phyloP scores from a whole-genome alignment of 2,329 filamentous ascomycete species.

The Xylariaceae sp. region DNA sequence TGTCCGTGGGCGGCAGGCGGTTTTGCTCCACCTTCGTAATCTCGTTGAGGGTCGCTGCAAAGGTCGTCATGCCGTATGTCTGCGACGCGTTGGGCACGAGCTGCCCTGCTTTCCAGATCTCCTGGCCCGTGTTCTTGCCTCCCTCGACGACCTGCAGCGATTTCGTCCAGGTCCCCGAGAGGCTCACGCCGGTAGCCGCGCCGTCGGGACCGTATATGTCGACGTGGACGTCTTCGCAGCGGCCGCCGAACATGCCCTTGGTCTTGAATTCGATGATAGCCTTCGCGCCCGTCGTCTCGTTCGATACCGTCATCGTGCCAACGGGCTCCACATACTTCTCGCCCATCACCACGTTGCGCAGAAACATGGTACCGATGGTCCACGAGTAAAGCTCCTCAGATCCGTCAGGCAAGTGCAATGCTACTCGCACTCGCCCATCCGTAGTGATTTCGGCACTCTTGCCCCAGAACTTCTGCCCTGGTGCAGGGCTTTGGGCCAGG shows the following conservation, averaged over 20 bases:
- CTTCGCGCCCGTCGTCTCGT: conserved; percentile 78
- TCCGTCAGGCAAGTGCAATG: conserved; percentile 59
- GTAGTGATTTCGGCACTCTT: conserved; percentile 93
- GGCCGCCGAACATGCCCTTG: conserved; percentile 95
- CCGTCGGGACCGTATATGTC: conserved; percentile 66
- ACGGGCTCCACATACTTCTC: conserved; percentile 98
- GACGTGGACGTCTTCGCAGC: conserved; percentile 81
- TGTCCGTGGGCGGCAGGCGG: conserved; percentile 75
- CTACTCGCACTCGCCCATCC: conserved; percentile 76
- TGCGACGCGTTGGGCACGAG: conserved; percentile 74
- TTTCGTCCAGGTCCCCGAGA: conserved; percentile 81
- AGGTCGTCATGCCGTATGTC: conserved; percentile 82
- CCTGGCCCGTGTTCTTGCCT: conserved; percentile 51
- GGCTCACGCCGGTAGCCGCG: conserved; percentile 56
- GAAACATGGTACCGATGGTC: conserved; percentile 80
- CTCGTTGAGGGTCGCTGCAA: conserved; percentile 83
- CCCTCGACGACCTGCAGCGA: conserved; percentile 61
- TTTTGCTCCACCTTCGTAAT: conserved; percentile 72
- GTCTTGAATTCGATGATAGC: conserved; percentile 86
- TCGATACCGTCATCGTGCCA: conserved; percentile 78
- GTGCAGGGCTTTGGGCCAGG: conserved; percentile 78
- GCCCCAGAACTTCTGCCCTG: conserved; percentile 97
- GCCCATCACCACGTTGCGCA: conserved; percentile 93
- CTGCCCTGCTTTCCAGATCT: conserved; percentile 72
- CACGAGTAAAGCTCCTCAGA: conserved; percentile 82